These are phyloP conservation scores for Penicillium verhagenii DNA, from an alignment of 495 filamentous ascomycete species.

Conservation along the genomic window DNA sequence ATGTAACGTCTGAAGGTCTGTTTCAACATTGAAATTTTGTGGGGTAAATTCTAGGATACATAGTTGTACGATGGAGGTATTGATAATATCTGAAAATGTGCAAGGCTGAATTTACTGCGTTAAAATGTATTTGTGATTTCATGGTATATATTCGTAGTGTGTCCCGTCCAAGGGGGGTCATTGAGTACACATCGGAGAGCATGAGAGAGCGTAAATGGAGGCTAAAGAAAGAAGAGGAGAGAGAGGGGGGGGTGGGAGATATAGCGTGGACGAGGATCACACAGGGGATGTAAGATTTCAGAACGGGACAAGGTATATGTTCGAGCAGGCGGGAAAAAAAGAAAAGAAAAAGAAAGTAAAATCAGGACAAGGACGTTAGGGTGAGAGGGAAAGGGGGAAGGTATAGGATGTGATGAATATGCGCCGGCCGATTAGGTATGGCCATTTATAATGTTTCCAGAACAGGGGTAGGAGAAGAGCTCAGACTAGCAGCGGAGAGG, in stretches of 20 bases:
- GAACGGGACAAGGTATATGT: conserved; percentile 13
- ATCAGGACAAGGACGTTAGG: neutral
- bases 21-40: no score
- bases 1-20: no score
- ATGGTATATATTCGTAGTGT: conserved; percentile 31
- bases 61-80: no score
- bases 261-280: conserved; percentile 22
- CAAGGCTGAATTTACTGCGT: no score
- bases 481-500: conserved; percentile 7
- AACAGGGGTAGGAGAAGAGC: conserved; percentile 11
- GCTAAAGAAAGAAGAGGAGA: conserved; percentile 10
- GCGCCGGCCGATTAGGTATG: conserved; percentile 25
- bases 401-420: conserved; percentile 24
- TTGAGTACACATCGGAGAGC: conserved; percentile 21
- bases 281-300: conserved; percentile 7
- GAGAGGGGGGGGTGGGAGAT: no score
- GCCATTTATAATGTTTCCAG: conserved; percentile 28
- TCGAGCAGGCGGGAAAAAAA: conserved; percentile 10
- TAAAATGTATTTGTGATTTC: conserved; percentile 8
- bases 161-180: conserved; percentile 23
- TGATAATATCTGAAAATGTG: neutral
- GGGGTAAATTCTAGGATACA: no score
- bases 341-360: neutral
- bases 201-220: conserved; percentile 15
- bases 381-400: neutral